Evolutionary conservation across 192 early-diverging fungal species (phyloP).

Genomic region (Backusella morwellensis): DNA sequence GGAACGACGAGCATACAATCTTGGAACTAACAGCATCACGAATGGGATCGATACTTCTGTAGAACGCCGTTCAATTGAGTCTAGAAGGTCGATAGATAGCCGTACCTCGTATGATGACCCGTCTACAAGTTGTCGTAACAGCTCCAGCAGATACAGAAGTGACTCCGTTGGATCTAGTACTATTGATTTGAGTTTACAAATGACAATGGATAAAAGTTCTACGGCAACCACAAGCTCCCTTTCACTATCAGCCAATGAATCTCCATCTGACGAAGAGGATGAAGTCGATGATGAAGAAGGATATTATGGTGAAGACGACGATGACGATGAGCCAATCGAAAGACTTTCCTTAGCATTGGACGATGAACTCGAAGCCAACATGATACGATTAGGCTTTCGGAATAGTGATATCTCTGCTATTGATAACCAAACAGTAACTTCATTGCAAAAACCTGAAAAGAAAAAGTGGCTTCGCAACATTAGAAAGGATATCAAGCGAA

Average conservation of each 20-base stretch:
- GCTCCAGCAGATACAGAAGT: neutral
- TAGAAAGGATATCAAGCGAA: slow-evolving; percentile 6
- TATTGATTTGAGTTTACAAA: neutral
- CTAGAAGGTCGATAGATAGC: neutral
- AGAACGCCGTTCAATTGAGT: neutral
- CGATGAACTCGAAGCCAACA: neutral
- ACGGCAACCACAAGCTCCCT: neutral
- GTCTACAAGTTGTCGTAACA: neutral
- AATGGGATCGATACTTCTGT: neutral
- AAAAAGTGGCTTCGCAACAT: slow-evolving; percentile 17
- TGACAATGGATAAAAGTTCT: neutral
- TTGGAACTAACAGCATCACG: neutral
- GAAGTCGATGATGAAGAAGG: slow-evolving; percentile 17
- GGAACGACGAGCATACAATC: slow-evolving; percentile 22
- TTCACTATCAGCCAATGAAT: neutral
- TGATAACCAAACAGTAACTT: neutral
- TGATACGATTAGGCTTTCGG: neutral
- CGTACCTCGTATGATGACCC: neutral
- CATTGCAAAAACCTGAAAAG: neutral
- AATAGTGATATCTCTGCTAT: neutral
- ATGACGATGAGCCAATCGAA: neutral
- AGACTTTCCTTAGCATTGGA: neutral
- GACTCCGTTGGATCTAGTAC: neutral
- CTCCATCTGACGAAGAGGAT: slow-evolving; percentile 2
- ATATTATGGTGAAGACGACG: neutral